Evolutionary conservation across 192 early-diverging fungal genomes (phyloP).

Genomic region (Umbelopsis sp.): DNA sequence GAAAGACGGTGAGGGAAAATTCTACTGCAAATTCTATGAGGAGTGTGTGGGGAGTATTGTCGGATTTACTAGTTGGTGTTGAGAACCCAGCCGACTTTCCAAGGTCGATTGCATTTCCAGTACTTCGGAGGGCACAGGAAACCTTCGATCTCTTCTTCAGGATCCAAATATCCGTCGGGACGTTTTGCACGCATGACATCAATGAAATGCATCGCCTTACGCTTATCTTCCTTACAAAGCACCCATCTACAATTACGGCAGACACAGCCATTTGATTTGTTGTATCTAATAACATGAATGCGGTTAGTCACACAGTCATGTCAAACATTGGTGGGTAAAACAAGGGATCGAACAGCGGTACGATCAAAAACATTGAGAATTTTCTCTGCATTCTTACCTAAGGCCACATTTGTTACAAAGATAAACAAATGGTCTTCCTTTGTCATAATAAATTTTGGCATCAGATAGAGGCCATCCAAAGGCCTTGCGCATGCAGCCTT

Average conservation of each 20-base stretch:
- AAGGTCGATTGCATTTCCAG: constrained; percentile 36
- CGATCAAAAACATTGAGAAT: not conserved
- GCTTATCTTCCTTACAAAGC: constrained; percentile 41
- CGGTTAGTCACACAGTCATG: not conserved
- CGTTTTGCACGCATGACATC: constrained; percentile 29
- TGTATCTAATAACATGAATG: constrained; percentile 22
- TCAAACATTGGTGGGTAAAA: not conserved
- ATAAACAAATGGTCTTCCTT: constrained; percentile 37
- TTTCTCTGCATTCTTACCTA: constrained; percentile 33
- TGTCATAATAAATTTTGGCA: constrained; percentile 27
- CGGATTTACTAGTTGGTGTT: not conserved
- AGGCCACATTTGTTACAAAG: constrained; percentile 47
- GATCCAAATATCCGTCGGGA: constrained; percentile 17
- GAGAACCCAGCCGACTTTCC: constrained; percentile 44
- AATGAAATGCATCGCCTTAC: constrained; percentile 36
- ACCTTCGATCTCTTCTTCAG: constrained; percentile 34
- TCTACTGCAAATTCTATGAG: not conserved
- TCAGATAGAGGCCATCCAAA: constrained; percentile 39
- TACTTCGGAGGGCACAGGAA: constrained; percentile 39
- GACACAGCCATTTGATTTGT: constrained; percentile 37
- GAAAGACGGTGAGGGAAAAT: no score
- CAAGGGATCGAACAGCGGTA: not conserved
- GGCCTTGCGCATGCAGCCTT: constrained; percentile 44
- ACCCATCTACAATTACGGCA: constrained; percentile 41
- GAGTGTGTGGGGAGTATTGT: not conserved